phyloP scores from a whole-genome alignment of 176 grass and related monocot species.

The Triticum urartu region DNA sequence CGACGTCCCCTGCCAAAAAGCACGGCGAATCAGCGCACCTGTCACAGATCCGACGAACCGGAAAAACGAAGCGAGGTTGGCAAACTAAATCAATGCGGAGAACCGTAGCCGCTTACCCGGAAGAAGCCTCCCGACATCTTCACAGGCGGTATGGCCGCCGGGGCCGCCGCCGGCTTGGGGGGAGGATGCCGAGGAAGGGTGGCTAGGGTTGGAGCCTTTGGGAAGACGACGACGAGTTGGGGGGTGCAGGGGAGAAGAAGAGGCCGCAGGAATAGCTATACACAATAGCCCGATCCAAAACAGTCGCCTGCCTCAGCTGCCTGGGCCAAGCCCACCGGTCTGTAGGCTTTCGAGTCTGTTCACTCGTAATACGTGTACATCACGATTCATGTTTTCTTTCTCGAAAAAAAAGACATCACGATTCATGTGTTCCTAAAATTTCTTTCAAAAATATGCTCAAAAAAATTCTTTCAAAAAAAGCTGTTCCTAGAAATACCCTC shows the following conservation, averaged over 20 bases:
- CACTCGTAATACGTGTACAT: neutral
- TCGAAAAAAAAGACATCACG: too few relatives aligned
- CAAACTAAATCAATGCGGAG: slow-evolving; percentile 7
- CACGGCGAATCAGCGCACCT: slow-evolving; percentile 14
- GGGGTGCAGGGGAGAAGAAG: neutral
- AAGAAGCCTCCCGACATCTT: slow-evolving; percentile 99
- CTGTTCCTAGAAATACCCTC: too few relatives aligned
- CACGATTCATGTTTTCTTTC: neutral
- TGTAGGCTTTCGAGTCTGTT: neutral
- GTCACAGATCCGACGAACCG: slow-evolving; percentile 33
- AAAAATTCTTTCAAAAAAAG: too few relatives aligned
- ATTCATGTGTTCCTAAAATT: neutral
- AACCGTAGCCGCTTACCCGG: slow-evolving; percentile 44
- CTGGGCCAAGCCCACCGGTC: neutral
- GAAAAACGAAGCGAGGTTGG: neutral
- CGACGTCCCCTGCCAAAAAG: slow-evolving; percentile 72
- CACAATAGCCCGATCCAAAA: slow-evolving; percentile 22
- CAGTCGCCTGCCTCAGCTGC: neutral
- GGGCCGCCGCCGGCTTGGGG: neutral
- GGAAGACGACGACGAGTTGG: neutral
- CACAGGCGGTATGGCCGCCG: slow-evolving; percentile 17
- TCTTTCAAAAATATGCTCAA: too few relatives aligned
- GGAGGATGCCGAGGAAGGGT: neutral
- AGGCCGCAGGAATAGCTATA: neutral
- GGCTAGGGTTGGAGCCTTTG: slow-evolving; percentile 49